Base-by-base conservation (phyloP, 2,329 filamentous ascomycete genomes). In the Metarhizium rileyi region DNA sequence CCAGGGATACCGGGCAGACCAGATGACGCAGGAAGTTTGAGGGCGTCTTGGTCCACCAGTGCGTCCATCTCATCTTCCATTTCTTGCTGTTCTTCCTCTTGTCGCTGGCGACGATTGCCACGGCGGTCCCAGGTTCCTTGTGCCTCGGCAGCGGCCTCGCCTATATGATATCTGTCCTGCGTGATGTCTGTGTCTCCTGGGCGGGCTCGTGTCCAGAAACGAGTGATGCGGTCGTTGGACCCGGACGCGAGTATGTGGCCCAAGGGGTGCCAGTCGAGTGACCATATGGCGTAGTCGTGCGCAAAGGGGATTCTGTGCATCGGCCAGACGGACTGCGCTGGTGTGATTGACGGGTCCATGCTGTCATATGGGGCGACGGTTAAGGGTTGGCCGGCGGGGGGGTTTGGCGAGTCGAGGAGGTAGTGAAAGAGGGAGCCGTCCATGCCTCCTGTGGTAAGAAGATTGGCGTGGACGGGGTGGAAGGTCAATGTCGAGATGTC, bases 281-380 rank as follows among this genome's bases (percentile, higher is more conserved):
- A 95, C 93, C 93, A 98, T 56, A 98, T 93, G 18, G 90, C 89
- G 64, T 90, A 94, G 58, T 95, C 87, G 65, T 98, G 93, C 0
- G 93, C 93, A 61, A 84, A 91, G 7, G 86, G 81, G 28, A 96
- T 71, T 60, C 83, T 86, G 71, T 97, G 91, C 3, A 90, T 89
- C 2, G 93, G 93, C 63, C 88, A 88, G 53, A 98, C 87, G n/a
- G 89, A 86, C 66, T 96, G 91, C 0, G 89, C 83, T 0, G 90
- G 84, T 0, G 88, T 85, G 45, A 86, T 87, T 23, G 80, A 69
- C 5, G 89, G 88, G 60, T 95, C 90, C 1, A 86, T 75, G 54
- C 80, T 85, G 64, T 96, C 90, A 65, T 94, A 96, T 1, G 90
- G 89, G 0, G 90, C 87, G 23, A 88, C 71, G 1, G 85, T 84